Evolutionary conservation across 2,329 filamentous ascomycete species (phyloP).

Genomic region (Tolypocladium ophioglossoides): DNA sequence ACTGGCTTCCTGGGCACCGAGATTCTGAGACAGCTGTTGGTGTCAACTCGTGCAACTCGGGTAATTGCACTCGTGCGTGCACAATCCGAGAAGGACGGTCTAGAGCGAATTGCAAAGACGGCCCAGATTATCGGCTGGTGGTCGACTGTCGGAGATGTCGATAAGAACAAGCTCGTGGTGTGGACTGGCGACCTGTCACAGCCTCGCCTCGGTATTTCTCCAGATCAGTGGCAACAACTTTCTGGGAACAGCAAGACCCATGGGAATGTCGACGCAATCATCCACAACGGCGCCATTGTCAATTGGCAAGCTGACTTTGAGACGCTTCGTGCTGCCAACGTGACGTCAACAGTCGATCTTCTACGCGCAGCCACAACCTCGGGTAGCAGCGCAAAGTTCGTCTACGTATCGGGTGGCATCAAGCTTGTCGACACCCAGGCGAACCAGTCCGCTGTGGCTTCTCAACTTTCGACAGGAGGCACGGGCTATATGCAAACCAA

Average conservation of each 20-base stretch:
- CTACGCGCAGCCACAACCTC: constrained; percentile 7
- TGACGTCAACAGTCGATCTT: constrained; percentile 27
- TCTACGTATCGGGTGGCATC: constrained; percentile 13
- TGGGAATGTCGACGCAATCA: constrained; percentile 54
- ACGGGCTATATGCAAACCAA: constrained; percentile 13
- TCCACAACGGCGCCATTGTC: constrained; percentile 73
- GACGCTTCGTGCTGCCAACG: constrained; percentile 62
- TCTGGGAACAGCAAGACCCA: neutral
- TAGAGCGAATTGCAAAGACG: constrained; percentile 45
- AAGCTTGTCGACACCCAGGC: neutral
- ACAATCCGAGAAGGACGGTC: constrained; percentile 44
- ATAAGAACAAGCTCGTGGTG: constrained; percentile 3
- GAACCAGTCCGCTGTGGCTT: neutral
- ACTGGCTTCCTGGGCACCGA: constrained; percentile 68
- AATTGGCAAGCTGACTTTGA: constrained; percentile 77
- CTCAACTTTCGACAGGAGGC: neutral
- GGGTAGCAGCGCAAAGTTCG: constrained; percentile 7
- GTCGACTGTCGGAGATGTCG: neutral
- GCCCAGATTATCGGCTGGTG: constrained; percentile 8
- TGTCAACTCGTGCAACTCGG: constrained; percentile 22
- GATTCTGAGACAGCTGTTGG: constrained; percentile 61
- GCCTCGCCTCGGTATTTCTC: constrained; percentile 1
- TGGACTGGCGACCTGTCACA: constrained; percentile 7
- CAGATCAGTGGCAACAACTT: constrained; percentile 46
- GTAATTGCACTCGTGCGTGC: constrained; percentile 67